phyloP scores from a whole-genome alignment of 345 rosid species.

The Lagerstroemia speciosa region DNA sequence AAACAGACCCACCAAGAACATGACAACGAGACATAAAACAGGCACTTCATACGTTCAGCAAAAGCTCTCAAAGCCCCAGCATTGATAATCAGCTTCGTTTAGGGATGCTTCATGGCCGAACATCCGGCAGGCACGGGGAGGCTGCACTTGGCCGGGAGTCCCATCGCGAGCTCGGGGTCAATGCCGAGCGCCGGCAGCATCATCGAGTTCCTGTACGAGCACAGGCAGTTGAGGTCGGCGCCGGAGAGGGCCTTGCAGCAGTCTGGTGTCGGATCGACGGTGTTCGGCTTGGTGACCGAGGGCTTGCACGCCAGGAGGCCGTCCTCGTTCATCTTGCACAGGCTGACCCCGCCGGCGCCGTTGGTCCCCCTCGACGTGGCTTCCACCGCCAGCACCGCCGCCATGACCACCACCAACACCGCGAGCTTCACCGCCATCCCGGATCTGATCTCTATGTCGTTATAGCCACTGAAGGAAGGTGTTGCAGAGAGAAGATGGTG shows the following conservation, averaged over 20 bases:
- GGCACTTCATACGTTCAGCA: no score
- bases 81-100: not conserved
- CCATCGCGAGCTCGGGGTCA: conserved; percentile 58
- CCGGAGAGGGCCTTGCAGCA: conserved; percentile 48
- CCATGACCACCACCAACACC: conserved; percentile 2
- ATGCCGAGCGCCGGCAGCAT: conserved; percentile 52
- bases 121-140: conserved; percentile 8
- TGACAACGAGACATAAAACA: no score
- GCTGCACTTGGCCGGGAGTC: conserved; percentile 41
- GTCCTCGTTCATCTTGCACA: conserved; percentile 41
- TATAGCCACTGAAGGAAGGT: no score
- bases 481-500: no score
- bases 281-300: conserved; percentile 39
- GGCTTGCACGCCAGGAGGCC: conserved; percentile 54
- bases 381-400: conserved; percentile 7
- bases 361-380: conserved; percentile 5
- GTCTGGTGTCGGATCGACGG: conserved; percentile 32
- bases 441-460: not conserved
- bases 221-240: conserved; percentile 52
- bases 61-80: no score
- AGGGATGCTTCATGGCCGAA: not conserved
- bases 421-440: not conserved
- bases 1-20: no score
- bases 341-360: conserved; percentile 17
- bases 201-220: conserved; percentile 45